A percentile compares a stretch with the other conserved stretches of the same genome.
phyloP scores from a whole-genome alignment of 2,329 filamentous ascomycete species.

The Aspergillus awamori region DNA sequence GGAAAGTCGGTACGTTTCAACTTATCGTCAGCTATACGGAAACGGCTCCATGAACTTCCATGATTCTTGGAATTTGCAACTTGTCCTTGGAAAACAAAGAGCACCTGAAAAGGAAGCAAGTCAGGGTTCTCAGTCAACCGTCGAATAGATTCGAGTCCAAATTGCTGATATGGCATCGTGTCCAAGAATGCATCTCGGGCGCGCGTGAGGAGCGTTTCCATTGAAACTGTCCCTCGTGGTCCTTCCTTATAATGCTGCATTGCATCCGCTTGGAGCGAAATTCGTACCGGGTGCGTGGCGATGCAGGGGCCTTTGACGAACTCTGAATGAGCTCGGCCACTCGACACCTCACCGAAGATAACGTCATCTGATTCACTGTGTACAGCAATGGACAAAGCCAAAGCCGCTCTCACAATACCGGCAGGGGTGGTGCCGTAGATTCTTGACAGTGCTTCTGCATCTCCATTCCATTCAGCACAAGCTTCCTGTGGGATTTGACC shows the following conservation, averaged over 20 bases:
- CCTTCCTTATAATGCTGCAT: background rate
- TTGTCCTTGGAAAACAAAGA: constrained; percentile 13
- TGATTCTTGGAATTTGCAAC: background rate
- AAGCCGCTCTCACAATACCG: constrained; percentile 8
- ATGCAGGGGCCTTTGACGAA: constrained; percentile 13
- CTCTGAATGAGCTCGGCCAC: background rate
- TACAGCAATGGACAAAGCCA: background rate
- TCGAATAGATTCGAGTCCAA: constrained; percentile 9
- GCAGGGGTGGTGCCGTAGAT: background rate
- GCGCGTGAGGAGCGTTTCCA: background rate
- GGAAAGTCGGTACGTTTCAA: constrained; percentile 4
- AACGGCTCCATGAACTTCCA: background rate
- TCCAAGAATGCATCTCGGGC: background rate
- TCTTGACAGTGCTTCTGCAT: background rate
- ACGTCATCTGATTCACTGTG: constrained; percentile 7
- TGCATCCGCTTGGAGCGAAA: background rate
- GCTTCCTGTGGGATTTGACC: background rate
- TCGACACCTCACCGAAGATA: constrained; percentile 9
- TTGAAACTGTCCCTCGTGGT: background rate
- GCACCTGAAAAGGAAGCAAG: constrained; percentile 9
- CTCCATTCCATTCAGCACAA: background rate
- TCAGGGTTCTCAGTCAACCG: background rate
- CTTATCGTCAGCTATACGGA: background rate
- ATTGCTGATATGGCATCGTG: constrained; percentile 10
- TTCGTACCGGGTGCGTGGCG: constrained; percentile 12